Percentiles rank a stretch among this genome's conserved stretches.
Conservation (phyloP, 345 rosid genomes). For the Lepidium africanum region DNA sequence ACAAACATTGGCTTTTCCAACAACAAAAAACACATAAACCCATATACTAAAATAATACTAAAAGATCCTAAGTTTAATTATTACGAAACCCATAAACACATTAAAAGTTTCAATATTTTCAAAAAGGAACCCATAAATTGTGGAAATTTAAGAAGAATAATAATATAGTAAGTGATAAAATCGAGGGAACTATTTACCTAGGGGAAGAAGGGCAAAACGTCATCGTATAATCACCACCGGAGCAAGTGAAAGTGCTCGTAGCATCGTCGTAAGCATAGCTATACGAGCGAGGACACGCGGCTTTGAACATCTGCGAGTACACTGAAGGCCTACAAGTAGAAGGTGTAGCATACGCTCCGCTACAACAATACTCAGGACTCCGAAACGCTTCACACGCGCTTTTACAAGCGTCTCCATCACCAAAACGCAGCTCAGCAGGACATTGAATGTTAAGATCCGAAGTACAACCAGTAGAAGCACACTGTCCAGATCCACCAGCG, state of each 20-base stretch:
- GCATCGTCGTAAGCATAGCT: slow-evolving; percentile 95
- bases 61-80: slow-evolving; percentile 3
- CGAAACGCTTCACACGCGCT: slow-evolving; percentile 95
- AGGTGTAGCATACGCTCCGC: slow-evolving; percentile 88
- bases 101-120: not conserved
- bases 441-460: slow-evolving; percentile 73
- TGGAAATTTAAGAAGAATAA: not conserved
- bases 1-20: slow-evolving; percentile 24
- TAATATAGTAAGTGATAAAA: not conserved
- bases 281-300: slow-evolving; percentile 86
- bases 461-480: slow-evolving; percentile 71
- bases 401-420: slow-evolving; percentile 69
- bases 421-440: slow-evolving; percentile 62
- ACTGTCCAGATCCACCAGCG: slow-evolving; percentile 67
- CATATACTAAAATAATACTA: not conserved
- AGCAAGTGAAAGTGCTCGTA: slow-evolving; percentile 85
- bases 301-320: slow-evolving; percentile 83
- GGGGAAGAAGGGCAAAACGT: slow-evolving; percentile 94
- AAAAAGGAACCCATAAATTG: not conserved
- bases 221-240: slow-evolving; percentile 80
- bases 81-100: slow-evolving; percentile 2
- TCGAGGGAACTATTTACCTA: slow-evolving; percentile 34
- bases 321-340: slow-evolving; percentile 77
- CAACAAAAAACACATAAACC: not conserved
- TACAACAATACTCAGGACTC: slow-evolving; percentile 90